These are phyloP conservation scores for Scortechinia acanthostroma DNA, from an alignment of 2,329 filamentous ascomycete species.

Conservation along the genomic window DNA sequence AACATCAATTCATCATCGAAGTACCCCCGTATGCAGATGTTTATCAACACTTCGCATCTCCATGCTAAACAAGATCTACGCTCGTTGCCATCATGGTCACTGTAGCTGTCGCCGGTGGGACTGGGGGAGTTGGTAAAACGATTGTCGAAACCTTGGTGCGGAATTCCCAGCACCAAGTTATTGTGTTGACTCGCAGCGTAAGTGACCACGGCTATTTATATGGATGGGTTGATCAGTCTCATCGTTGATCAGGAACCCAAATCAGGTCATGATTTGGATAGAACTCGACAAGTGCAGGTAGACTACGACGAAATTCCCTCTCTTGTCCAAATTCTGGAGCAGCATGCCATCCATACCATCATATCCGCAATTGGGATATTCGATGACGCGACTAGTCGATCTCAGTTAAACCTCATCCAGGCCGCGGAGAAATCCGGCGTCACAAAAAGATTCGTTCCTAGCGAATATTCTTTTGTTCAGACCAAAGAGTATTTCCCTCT, in stretches of 20 bases:
- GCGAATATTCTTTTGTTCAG: constrained; percentile 26
- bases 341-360: constrained; percentile 31
- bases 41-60: too few relatives aligned
- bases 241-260: background rate
- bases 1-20: too few relatives aligned
- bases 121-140: constrained; percentile 32
- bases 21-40: too few relatives aligned
- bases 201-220: background rate
- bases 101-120: constrained; percentile 36
- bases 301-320: constrained; percentile 15
- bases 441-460: constrained; percentile 32
- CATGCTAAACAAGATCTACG: too few relatives aligned
- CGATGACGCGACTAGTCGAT: constrained; percentile 13
- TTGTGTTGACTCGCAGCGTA: constrained; percentile 30
- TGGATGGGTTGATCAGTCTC: too few relatives aligned
- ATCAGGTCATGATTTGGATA: background rate
- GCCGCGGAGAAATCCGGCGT: constrained; percentile 26
- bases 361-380: constrained; percentile 29
- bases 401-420: constrained; percentile 31
- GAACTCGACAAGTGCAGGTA: constrained; percentile 12
- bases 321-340: constrained; percentile 13
- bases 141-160: constrained; percentile 31
- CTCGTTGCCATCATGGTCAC: constrained; percentile 26
- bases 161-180: constrained; percentile 22
- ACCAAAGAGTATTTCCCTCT: constrained; percentile 15